phyloP scores from a whole-genome alignment of 441 rosid genomes.

The Populus hybrid region DNA sequence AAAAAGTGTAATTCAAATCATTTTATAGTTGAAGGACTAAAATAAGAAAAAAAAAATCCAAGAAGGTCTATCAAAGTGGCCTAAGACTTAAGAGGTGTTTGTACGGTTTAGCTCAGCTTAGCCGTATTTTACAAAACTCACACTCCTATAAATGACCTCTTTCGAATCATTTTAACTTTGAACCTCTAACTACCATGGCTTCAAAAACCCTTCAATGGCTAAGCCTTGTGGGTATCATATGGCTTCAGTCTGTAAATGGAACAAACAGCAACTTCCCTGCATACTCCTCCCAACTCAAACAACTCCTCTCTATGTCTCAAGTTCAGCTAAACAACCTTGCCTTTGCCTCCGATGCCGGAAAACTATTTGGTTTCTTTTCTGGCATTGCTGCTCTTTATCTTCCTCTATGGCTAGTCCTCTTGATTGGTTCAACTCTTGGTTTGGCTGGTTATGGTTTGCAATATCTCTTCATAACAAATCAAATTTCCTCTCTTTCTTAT shows the following conservation, averaged over 20 bases:
- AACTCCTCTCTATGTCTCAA: slow-evolving; percentile 67
- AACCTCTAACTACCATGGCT: slow-evolving; percentile 16
- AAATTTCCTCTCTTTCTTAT: slow-evolving; percentile 47
- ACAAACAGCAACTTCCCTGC: slow-evolving; percentile 84
- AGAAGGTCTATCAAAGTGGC: too few species aligned
- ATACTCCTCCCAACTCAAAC: slow-evolving; percentile 78
- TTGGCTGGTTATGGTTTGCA: slow-evolving; percentile 71
- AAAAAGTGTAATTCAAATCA: too few species aligned
- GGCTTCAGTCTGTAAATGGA: slow-evolving; percentile 80
- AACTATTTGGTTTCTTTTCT: slow-evolving; percentile 72
- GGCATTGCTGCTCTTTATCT: slow-evolving; percentile 71
- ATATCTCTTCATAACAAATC: slow-evolving; percentile 52
- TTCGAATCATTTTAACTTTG: not conserved
- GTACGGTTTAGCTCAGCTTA: not conserved
- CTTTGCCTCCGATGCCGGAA: slow-evolving; percentile 88
- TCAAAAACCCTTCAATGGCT: slow-evolving; percentile 52
- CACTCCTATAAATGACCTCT: not conserved
- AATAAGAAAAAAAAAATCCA: too few species aligned
- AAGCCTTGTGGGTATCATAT: slow-evolving; percentile 63
- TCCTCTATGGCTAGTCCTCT: slow-evolving; percentile 71
- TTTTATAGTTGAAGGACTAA: too few species aligned
- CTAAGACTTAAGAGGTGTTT: not conserved
- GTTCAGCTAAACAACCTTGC: slow-evolving; percentile 76
- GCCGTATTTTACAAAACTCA: not conserved
- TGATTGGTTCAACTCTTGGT: slow-evolving; percentile 61